Conservation (phyloP, 345 rosid species). For the Arabidopsis thaliana region DNA sequence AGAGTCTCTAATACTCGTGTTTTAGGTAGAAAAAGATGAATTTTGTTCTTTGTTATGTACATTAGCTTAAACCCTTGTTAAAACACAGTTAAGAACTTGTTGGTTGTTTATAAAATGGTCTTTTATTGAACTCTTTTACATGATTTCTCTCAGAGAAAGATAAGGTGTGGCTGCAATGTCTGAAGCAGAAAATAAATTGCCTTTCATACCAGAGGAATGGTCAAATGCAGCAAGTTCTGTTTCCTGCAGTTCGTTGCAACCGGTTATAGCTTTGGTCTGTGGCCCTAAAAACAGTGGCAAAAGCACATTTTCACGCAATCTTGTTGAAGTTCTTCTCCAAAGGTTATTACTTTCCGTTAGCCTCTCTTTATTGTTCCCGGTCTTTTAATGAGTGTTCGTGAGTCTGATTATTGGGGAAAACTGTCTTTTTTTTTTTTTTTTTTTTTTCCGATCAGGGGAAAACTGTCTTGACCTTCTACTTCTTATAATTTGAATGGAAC, state of each 20-base stretch:
- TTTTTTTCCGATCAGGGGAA: neutral
- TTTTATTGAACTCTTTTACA: neutral
- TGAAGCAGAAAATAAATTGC: conserved; percentile 52
- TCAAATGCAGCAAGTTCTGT: conserved; percentile 65
- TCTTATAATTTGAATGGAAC: neutral
- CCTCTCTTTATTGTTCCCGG: neutral
- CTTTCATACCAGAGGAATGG: conserved; percentile 74
- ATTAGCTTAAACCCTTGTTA: conserved; percentile 1
- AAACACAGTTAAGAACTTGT: neutral
- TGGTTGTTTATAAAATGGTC: neutral
- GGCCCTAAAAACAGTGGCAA: conserved; percentile 90
- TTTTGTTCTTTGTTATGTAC: neutral
- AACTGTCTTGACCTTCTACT: neutral
- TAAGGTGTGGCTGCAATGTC: conserved; percentile 42
- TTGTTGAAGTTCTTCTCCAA: conserved; percentile 74
- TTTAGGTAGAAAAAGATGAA: neutral
- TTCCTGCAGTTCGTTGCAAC: conserved; percentile 55
- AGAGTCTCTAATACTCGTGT: neutral
- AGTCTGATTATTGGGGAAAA: neutral
- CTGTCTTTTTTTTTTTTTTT: too few relatives aligned
- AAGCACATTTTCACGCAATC: conserved; percentile 84
- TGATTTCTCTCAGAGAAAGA: neutral
- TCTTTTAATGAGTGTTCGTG: neutral
- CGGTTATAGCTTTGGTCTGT: conserved; percentile 65
- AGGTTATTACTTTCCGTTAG: conserved; percentile 47